Evolutionary conservation across 2,329 filamentous ascomycete genomes (phyloP), one percentile per base, ranked within the genome.

Genomic region (Alternaria sp.): DNA sequence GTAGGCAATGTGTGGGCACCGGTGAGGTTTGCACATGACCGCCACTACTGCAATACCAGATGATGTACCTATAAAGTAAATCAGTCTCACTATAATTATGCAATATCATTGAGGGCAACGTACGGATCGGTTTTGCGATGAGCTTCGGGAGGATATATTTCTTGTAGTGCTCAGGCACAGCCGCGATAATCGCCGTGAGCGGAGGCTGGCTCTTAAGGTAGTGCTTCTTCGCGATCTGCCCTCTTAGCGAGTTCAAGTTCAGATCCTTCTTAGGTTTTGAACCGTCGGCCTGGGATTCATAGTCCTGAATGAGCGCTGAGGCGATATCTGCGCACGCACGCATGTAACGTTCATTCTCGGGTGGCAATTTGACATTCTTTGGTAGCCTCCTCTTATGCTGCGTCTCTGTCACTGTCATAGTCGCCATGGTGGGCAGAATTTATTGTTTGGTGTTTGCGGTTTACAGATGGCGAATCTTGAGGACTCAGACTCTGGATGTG

Each of bases 121-220:
- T 86, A 91, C 92, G 87, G 63, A 99, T 98, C 2, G 96, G 96
- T 82, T 99, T 99, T 25, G 96, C 96, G 72, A 99, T 93, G 66
- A 99, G 85, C 82, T 97, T 97, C 19, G 94, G 96, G 66, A 98
- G 83, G 65, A 99, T 97, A 76, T 98, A 98, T 83, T 98, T 99
- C 85, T 98, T 99, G 84, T 98, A 97, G 80, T 98, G 94, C 79
- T 99, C 96, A n/a, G 96, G 96, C 36, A 99, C 95, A 10, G 96
- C 96, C 58, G 96, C 93, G 77, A 99, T 98, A 77, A 99, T 99
- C 63, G 96, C 95, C 9, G 95, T 98, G 68, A 99, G 84, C 25
- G 96, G 93, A 30, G 96, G 96, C 71, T 97, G 92, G 65, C 89
- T 93, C 79, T 89, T 91, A 65, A 99, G 85, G 78, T 90, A 91